phyloP scores from a whole-genome alignment of 2,329 filamentous ascomycete species.

The Epichloe gansuensis region DNA sequence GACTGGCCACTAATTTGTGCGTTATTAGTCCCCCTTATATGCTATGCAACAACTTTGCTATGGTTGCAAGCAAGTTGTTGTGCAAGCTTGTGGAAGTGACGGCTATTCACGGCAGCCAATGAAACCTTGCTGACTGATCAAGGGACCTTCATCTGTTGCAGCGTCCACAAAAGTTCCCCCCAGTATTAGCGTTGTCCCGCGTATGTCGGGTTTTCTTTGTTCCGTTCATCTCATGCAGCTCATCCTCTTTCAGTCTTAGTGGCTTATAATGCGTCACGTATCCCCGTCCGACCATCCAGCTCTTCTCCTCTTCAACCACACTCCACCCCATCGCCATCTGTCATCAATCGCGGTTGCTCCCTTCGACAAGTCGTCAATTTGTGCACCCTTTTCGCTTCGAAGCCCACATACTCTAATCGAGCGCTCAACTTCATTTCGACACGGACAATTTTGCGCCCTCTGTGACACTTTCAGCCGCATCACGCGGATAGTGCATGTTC shows the following conservation, averaged over 20 bases:
- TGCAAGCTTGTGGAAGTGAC: slow-evolving; percentile 3
- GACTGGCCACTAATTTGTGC: too few relatives aligned
- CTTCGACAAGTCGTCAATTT: not conserved
- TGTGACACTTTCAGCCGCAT: not conserved
- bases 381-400: not conserved
- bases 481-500: slow-evolving; percentile 1
- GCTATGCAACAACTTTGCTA: too few relatives aligned
- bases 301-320: slow-evolving; percentile 3
- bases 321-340: slow-evolving; percentile 1
- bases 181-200: too few relatives aligned
- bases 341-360: not conserved
- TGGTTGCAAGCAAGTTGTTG: too few relatives aligned
- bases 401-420: not conserved
- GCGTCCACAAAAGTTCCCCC: too few relatives aligned
- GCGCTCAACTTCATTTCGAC: not conserved
- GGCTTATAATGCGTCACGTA: slow-evolving; percentile 2
- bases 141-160: not conserved
- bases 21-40: too few relatives aligned
- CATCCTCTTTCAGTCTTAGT: not conserved
- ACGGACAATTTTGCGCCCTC: not conserved
- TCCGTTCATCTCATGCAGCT: not conserved
- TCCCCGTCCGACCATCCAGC: not conserved
- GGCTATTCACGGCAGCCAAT: slow-evolving; percentile 21
- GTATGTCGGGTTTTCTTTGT: not conserved
- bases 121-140: slow-evolving; percentile 1